Conservation (phyloP, 1,139 yeast genomes). For the Lodderomyces elongisporus region DNA sequence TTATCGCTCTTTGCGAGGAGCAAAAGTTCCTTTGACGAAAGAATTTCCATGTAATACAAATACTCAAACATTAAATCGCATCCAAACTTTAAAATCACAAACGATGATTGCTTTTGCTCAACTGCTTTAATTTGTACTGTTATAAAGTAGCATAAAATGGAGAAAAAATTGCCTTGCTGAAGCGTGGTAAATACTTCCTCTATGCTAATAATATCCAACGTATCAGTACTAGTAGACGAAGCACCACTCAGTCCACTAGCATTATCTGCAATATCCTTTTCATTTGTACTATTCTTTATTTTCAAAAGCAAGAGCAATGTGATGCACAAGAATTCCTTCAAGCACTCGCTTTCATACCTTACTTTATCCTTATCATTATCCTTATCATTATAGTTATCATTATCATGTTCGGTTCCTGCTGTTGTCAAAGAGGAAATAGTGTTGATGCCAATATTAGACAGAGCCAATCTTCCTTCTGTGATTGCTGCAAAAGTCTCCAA, state of each 20-base stretch:
- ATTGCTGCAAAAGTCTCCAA: constrained; percentile 26
- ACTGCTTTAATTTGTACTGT: constrained; percentile 24
- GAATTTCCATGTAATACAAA: constrained; percentile 31
- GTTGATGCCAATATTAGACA: too few species aligned
- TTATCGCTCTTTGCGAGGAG: constrained; percentile 23
- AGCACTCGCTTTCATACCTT: constrained; percentile 19
- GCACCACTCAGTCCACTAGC: constrained; percentile 1
- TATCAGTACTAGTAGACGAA: constrained; percentile 5
- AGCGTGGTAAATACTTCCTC: constrained; percentile 23
- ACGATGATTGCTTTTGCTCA: constrained; percentile 21
- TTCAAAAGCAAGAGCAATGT: constrained; percentile 31
- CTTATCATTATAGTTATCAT: constrained; percentile 5
- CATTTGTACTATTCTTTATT: constrained; percentile 24
- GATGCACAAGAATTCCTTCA: constrained; percentile 37
- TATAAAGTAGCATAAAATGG: constrained; percentile 38
- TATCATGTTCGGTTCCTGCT: constrained; percentile 5
- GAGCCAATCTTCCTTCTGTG: constrained; percentile 12
- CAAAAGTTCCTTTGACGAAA: constrained; percentile 32
- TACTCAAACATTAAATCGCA: constrained; percentile 44
- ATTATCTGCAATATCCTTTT: constrained; percentile 10
- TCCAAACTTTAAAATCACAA: constrained; percentile 33
- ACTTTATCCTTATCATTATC: constrained; percentile 8
- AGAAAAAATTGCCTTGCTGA: constrained; percentile 43
- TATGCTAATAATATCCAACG: constrained; percentile 13
- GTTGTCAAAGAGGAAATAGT: too few species aligned